Evolutionary conservation across 139 green algal species (phyloP).

Genomic region (Microglena sp.): DNA sequence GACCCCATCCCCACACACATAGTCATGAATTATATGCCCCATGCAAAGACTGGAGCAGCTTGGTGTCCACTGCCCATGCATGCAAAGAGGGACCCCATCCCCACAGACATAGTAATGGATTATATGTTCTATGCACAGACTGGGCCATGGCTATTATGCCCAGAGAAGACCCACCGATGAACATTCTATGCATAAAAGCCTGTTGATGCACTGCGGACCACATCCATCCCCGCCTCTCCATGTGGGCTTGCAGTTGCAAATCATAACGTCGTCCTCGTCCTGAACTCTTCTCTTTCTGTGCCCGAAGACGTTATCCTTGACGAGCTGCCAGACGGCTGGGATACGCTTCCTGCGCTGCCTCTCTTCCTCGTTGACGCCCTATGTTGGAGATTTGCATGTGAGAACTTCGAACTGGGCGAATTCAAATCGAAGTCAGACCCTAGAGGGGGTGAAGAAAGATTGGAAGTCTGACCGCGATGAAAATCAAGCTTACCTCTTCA

Average conservation of each 20-base stretch:
- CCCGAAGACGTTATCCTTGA: slow-evolving; percentile 69
- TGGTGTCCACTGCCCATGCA: too few species aligned
- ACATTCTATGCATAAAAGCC: slow-evolving; percentile 91
- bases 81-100: too few species aligned
- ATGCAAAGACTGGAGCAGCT: too few species aligned
- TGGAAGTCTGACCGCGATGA: too few species aligned
- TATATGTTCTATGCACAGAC: too few species aligned
- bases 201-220: slow-evolving; percentile 87
- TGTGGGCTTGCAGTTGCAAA: slow-evolving; percentile 76
- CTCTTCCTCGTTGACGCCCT: slow-evolving; percentile 19
- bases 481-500: too few species aligned
- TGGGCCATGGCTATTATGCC: too few species aligned
- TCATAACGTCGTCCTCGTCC: slow-evolving; percentile 90
- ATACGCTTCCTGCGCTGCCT: slow-evolving; percentile 20
- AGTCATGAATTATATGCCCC: too few species aligned
- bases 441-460: too few species aligned
- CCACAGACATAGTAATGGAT: too few species aligned
- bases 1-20: too few species aligned
- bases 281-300: slow-evolving; percentile 62
- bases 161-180: slow-evolving; percentile 52
- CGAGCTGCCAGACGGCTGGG: slow-evolving; percentile 73
- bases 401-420: slow-evolving; percentile 5
- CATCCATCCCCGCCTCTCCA: slow-evolving; percentile 61
- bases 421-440: too few species aligned
- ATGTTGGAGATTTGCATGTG: neutral